phyloP scores from a whole-genome alignment of 164 flowering plant species.

The Berberis thunbergii region DNA sequence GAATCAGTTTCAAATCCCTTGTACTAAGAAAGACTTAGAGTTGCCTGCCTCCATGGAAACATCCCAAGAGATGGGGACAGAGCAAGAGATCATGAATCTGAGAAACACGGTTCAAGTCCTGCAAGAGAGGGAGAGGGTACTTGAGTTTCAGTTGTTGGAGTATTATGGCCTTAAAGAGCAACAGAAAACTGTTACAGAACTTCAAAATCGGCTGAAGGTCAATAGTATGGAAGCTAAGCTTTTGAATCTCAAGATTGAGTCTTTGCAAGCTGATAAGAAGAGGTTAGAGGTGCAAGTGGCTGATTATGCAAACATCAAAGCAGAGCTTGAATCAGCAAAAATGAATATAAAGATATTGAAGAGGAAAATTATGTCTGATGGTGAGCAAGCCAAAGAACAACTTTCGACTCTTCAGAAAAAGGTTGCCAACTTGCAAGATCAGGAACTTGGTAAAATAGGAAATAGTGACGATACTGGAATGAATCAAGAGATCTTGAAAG shows the following conservation, averaged over 20 bases:
- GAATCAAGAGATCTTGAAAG: conserved; percentile 34
- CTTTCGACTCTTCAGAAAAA: conserved; percentile 47
- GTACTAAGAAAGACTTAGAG: conserved; percentile 26
- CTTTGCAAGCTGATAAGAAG: conserved; percentile 63
- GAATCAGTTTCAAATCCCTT: conserved; percentile 32
- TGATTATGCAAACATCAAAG: conserved; percentile 40
- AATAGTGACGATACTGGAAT: conserved; percentile 18
- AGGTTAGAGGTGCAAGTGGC: conserved; percentile 55
- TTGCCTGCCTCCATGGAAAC: conserved; percentile 13
- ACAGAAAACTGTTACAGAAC: conserved; percentile 65
- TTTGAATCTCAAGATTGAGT: conserved; percentile 57
- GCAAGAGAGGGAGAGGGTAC: conserved; percentile 61
- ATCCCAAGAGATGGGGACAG: conserved; percentile 26
- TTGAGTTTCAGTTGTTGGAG: conserved; percentile 74
- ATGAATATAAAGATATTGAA: conserved; percentile 51
- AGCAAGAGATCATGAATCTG: conserved; percentile 48
- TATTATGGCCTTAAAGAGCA: conserved; percentile 87
- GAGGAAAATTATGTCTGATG: conserved; percentile 52
- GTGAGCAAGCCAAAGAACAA: conserved; percentile 53
- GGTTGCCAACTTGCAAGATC: conserved; percentile 46
- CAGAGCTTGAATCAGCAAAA: conserved; percentile 67
- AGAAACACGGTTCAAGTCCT: conserved; percentile 41
- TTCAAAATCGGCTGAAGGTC: conserved; percentile 59
- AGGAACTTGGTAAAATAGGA: conserved; percentile 24
- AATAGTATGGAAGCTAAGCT: conserved; percentile 65